These are phyloP conservation scores for Pneumocystis carinii DNA, from an alignment of 1,139 yeast genomes.

Conservation along the genomic window DNA sequence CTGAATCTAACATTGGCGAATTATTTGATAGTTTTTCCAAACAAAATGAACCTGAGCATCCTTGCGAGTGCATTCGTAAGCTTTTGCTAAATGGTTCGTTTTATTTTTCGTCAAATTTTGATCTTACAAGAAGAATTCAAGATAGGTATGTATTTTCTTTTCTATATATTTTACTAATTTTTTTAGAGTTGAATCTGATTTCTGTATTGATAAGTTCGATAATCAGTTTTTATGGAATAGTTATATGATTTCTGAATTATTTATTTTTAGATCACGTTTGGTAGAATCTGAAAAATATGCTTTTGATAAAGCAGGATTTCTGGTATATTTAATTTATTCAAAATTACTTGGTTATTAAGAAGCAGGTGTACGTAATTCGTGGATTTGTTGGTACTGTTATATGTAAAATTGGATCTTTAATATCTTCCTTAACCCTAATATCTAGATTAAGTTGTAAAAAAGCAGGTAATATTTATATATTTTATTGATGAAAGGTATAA, in stretches of 20 bases:
- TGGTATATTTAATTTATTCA: slow-evolving; percentile 19
- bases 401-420: slow-evolving; percentile 36
- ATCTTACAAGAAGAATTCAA: slow-evolving; percentile 71
- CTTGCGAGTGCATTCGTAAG: slow-evolving; percentile 67
- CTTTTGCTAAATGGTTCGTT: slow-evolving; percentile 76
- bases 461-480: neutral
- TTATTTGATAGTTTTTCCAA: slow-evolving; percentile 7
- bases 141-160: slow-evolving; percentile 22
- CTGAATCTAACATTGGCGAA: slow-evolving; percentile 6
- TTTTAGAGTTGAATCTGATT: slow-evolving; percentile 8
- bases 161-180: neutral
- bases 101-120: slow-evolving; percentile 84
- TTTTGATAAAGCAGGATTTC: slow-evolving; percentile 60
- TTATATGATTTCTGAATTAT: slow-evolving; percentile 72
- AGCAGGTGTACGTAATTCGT: slow-evolving; percentile 63
- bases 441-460: slow-evolving; percentile 82
- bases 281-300: slow-evolving; percentile 33
- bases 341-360: neutral
- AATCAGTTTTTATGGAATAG: slow-evolving; percentile 94
- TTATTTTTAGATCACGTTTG: slow-evolving; percentile 56
- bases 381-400: slow-evolving; percentile 78
- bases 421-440: slow-evolving; percentile 57
- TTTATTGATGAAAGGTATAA: neutral
- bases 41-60: slow-evolving; percentile 40
- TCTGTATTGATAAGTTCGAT: slow-evolving; percentile 35